Evolutionary conservation across 192 early-diverging fungal species (phyloP), one percentile per base, ranked within the genome.

Genomic region (Umbelopsis isabellina): DNA sequence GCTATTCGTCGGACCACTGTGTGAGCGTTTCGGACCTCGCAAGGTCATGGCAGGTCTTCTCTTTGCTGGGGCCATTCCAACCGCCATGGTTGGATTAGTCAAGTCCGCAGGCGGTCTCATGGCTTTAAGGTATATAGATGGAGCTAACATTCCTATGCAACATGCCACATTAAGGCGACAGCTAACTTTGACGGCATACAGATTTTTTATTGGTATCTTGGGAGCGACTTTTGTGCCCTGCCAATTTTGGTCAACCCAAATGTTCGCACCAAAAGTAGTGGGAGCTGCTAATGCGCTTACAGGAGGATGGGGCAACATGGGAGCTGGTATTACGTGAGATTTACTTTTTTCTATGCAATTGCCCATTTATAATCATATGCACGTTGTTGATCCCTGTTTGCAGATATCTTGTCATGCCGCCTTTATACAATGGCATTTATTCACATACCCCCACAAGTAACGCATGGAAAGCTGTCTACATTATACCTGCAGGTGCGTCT

Each of bases 271-370:
- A 16, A 66, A 80, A 21, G 75, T 88, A 47, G 88, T 92, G 27
- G 90, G 90, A 22, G 81, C 84, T 49, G 89, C 89, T 21, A 91
- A 91, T 71, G 89, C 90, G 25, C 47, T 91, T 37, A 84, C 80
- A 11, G 90, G 88, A 51, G 89, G 90, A 6, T 90, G 90, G 81
- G 89, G 89, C 46, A 90, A 90, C 73, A 83, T 87, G 76, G 89
- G 89, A 21, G 89, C 74, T 27, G 89, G 88, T n/a, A 71, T 90
- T 11, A 85, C 88, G 55, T 61, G 25, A 61, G 55, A 30, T 3
- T 30, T 3, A 2, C 3, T 30, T 1, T 35, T 30, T 18, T 11
- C 2, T 3, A 35, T 35, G 2, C 55, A 61, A 18, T 16, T 27
- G 7, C 3, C 33, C 5, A 11, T 35, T 35, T 61, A 12, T 33